Evolutionary conservation across 768 basidiomycete species (phyloP).

Genomic region (Mycena alexandri): DNA sequence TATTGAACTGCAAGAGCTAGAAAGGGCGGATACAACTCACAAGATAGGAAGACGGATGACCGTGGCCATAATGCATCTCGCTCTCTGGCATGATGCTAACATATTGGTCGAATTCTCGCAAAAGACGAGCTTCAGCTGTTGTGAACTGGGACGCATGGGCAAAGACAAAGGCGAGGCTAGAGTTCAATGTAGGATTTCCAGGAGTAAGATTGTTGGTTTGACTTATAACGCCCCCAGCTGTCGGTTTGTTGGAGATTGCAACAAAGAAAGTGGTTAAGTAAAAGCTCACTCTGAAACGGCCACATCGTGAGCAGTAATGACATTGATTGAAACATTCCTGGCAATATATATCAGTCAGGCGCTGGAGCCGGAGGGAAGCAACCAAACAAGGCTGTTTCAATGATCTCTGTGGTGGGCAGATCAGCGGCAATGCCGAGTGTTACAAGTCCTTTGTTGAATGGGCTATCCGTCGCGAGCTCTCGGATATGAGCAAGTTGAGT

Average conservation of each 20-base stretch:
- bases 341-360: not conserved
- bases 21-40: not conserved
- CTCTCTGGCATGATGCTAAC: slow-evolving; percentile 25
- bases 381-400: slow-evolving; percentile 23
- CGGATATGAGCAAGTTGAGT: slow-evolving; percentile 28
- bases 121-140: slow-evolving; percentile 17
- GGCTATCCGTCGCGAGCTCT: slow-evolving; percentile 17
- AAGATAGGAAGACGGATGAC: slow-evolving; percentile 7
- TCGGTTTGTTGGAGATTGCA: not conserved
- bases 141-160: slow-evolving; percentile 20
- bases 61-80: slow-evolving; percentile 30
- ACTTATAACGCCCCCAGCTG: slow-evolving; percentile 10
- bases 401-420: slow-evolving; percentile 9
- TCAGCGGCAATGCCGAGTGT: slow-evolving; percentile 17
- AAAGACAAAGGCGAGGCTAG: slow-evolving; percentile 24
- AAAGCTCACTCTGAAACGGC: slow-evolving; percentile 12
- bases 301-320: slow-evolving; percentile 19
- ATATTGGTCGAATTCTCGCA: slow-evolving; percentile 27
- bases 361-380: not conserved
- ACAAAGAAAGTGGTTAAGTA: not conserved
- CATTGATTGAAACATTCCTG: slow-evolving; percentile 18
- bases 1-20: not conserved
- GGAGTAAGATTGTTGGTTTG: slow-evolving; percentile 13
- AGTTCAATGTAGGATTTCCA: slow-evolving; percentile 13
- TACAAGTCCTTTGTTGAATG: slow-evolving; percentile 23